phyloP scores from a whole-genome alignment of 345 rosid genomes.

The Rhodamnia rubescens region DNA sequence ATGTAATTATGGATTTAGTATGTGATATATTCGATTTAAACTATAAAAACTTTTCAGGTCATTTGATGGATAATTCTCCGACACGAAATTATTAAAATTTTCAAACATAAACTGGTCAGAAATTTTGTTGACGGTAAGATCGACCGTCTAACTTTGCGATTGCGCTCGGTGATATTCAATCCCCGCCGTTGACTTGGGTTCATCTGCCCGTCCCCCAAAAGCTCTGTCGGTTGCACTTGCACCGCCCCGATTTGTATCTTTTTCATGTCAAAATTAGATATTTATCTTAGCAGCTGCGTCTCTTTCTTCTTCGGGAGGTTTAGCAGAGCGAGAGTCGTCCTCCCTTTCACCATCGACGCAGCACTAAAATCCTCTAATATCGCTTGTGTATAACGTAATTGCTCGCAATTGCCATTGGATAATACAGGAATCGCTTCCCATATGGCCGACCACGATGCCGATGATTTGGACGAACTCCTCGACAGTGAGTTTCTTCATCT shows the following conservation, averaged over 20 bases:
- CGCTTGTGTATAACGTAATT: background rate
- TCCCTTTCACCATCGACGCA: background rate
- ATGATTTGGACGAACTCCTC: conserved; percentile 92
- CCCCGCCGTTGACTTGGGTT: background rate
- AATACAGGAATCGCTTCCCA: background rate
- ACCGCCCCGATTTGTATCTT: background rate
- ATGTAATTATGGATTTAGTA: no score
- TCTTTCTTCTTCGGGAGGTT: background rate
- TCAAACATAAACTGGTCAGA: no score
- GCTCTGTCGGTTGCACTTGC: background rate
- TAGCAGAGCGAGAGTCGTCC: background rate
- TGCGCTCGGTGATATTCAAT: background rate
- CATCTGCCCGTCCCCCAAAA: background rate
- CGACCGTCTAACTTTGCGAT: background rate
- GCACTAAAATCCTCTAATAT: background rate
- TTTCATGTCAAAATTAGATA: background rate
- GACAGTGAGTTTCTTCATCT: conserved; percentile 46
- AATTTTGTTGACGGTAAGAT: background rate
- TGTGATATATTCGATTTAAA: no score
- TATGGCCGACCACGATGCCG: conserved; percentile 49
- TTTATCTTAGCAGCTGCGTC: background rate
- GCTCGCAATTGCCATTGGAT: background rate
- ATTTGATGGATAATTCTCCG: no score
- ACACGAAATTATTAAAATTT: no score
- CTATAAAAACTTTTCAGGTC: no score